Conservation (phyloP, 2,329 filamentous ascomycete genomes). For the Ophiosphaerella narmari region DNA sequence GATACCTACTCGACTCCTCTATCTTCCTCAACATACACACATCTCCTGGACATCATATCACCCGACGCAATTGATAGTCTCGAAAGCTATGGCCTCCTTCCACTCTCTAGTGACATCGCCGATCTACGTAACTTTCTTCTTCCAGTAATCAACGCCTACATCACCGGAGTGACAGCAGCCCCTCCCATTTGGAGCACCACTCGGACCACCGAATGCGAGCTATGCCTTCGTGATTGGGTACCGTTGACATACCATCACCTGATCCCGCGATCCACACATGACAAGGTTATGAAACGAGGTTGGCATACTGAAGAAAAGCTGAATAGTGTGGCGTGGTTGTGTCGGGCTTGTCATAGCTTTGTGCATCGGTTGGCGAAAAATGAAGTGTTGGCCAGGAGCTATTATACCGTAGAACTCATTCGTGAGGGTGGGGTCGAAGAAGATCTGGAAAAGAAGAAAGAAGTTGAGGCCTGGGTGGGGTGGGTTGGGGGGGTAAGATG, state of each 20-base stretch:
- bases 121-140: slow-evolving; percentile 61
- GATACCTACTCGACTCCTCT: slow-evolving; percentile 63
- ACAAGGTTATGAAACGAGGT: slow-evolving; percentile 73
- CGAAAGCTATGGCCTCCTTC: slow-evolving; percentile 66
- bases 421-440: slow-evolving; percentile 74
- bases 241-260: slow-evolving; percentile 83
- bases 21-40: slow-evolving; percentile 55
- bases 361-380: slow-evolving; percentile 77
- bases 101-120: slow-evolving; percentile 43
- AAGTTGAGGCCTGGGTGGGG: slow-evolving; percentile 70
- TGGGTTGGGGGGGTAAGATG: slow-evolving; percentile 78
- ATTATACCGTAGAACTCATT: slow-evolving; percentile 73
- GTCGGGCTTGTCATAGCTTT: slow-evolving; percentile 80
- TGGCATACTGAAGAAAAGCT: slow-evolving; percentile 79
- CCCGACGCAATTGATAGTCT: slow-evolving; percentile 69
- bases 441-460: slow-evolving; percentile 64
- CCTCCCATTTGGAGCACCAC: slow-evolving; percentile 68
- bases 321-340: slow-evolving; percentile 84
- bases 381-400: slow-evolving; percentile 75
- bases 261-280: slow-evolving; percentile 78
- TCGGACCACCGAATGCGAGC: slow-evolving; percentile 66
- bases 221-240: slow-evolving; percentile 76
- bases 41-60: slow-evolving; percentile 58
- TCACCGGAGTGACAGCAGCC: slow-evolving; percentile 60
- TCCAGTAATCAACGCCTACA: slow-evolving; percentile 67